phyloP scores from a whole-genome alignment of 176 grass and related monocot genomes.

The Phragmites australis region DNA sequence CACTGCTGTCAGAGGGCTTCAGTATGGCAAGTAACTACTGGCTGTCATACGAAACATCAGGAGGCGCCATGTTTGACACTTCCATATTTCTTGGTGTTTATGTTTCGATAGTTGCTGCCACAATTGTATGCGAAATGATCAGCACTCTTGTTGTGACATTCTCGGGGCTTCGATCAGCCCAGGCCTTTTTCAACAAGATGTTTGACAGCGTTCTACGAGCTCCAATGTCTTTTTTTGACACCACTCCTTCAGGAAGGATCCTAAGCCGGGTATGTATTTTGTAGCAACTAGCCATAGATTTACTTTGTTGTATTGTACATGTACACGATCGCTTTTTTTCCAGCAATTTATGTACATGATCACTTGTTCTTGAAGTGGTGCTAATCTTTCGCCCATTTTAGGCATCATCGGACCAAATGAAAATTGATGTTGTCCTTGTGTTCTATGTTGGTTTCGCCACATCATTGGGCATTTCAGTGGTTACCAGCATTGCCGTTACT shows the following conservation, averaged over 20 bases:
- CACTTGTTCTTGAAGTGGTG: neutral
- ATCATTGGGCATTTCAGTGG: conserved; percentile 82
- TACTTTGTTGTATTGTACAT: too few relatives aligned
- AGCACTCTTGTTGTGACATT: conserved; percentile 59
- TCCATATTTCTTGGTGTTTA: conserved; percentile 84
- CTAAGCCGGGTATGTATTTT: conserved; percentile 75
- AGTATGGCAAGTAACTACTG: conserved; percentile 89
- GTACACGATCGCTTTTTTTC: too few relatives aligned
- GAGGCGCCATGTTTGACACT: conserved; percentile 49
- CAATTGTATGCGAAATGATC: conserved; percentile 52
- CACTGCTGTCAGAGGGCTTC: conserved; percentile 57
- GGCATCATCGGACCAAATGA: conserved; percentile 85
- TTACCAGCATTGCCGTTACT: conserved; percentile 64
- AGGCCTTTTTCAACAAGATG: conserved; percentile 80
- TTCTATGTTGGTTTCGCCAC: conserved; percentile 62
- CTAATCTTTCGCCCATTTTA: conserved; percentile 33
- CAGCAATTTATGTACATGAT: neutral
- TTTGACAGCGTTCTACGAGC: conserved; percentile 85
- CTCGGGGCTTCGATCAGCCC: conserved; percentile 75
- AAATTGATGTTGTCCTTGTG: conserved; percentile 73
- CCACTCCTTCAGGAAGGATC: conserved; percentile 94
- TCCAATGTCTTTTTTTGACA: conserved; percentile 97
- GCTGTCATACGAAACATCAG: conserved; percentile 89
- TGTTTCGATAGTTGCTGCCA: conserved; percentile 50
- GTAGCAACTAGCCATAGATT: neutral